These are phyloP conservation scores for Mortierella antarctica DNA, from an alignment of 192 early-diverging fungal species.

Conservation along the genomic window DNA sequence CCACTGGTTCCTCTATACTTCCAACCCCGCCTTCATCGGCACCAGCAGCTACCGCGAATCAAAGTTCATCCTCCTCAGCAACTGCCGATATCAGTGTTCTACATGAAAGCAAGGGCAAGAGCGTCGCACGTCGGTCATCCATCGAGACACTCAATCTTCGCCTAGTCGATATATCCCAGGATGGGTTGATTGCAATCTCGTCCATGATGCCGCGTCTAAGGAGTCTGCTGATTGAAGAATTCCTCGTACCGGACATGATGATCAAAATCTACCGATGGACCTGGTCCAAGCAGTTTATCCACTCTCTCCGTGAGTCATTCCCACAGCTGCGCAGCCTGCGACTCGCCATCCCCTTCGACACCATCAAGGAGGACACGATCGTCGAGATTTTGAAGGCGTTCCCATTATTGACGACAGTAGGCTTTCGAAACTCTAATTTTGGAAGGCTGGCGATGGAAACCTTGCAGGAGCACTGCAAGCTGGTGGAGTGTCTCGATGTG, in stretches of 20 bases:
- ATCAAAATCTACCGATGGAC: slow-evolving; percentile 50
- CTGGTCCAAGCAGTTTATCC: slow-evolving; percentile 32
- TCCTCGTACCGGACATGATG: slow-evolving; percentile 49
- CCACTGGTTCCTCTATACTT: neutral
- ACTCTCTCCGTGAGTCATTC: slow-evolving; percentile 9
- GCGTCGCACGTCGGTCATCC: neutral
- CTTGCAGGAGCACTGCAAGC: slow-evolving; percentile 24
- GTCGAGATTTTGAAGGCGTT: slow-evolving; percentile 38
- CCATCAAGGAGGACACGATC: slow-evolving; percentile 40
- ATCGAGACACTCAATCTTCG: slow-evolving; percentile 33
- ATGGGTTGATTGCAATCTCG: slow-evolving; percentile 22
- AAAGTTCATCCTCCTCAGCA: neutral
- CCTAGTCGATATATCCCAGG: slow-evolving; percentile 42
- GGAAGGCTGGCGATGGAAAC: slow-evolving; percentile 30
- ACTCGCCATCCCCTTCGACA: slow-evolving; percentile 31
- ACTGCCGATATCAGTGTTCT: neutral
- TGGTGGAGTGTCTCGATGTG: slow-evolving; percentile 35
- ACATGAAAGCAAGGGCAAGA: slow-evolving; percentile 8
- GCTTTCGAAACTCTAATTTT: slow-evolving; percentile 36
- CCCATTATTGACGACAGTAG: slow-evolving; percentile 33
- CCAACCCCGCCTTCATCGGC: neutral
- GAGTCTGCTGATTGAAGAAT: slow-evolving; percentile 37
- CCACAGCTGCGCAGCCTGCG: slow-evolving; percentile 28
- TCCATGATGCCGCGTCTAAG: slow-evolving; percentile 12
- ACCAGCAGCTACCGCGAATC: neutral